Conservation (phyloP, 805 yeast genomes). For the Kuraishia borneana region DNA sequence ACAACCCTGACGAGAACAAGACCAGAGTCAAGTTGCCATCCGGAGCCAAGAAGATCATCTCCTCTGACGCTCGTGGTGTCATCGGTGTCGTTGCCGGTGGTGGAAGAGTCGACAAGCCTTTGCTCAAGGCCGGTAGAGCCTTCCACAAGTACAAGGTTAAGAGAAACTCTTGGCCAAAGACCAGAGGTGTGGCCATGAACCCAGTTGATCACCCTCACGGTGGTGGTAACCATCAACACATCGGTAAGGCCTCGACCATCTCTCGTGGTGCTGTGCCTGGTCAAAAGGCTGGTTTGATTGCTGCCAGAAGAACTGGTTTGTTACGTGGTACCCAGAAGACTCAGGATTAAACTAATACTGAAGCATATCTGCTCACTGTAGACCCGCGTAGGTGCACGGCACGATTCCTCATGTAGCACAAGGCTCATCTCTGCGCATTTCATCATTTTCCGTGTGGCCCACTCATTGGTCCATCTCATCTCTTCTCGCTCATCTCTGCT, state of each 20-base stretch:
- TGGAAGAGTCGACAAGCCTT: conserved; percentile 99
- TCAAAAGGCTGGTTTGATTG: conserved; percentile 99
- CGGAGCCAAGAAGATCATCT: conserved; percentile 95
- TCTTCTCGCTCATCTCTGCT: neutral
- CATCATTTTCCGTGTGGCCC: too few relatives aligned
- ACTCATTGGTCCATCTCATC: neutral
- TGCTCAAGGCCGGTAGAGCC: conserved; percentile 99
- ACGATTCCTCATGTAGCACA: too few relatives aligned
- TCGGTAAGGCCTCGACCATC: conserved; percentile 99
- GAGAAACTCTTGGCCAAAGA: conserved; percentile 99
- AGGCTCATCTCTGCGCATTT: too few relatives aligned
- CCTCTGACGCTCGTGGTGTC: conserved; percentile 98
- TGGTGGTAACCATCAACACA: conserved; percentile 99
- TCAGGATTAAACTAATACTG: conserved; percentile 13
- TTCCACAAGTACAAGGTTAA: conserved; percentile 99
- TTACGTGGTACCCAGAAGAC: conserved; percentile 95
- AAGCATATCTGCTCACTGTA: too few relatives aligned
- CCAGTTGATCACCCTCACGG: conserved; percentile 99
- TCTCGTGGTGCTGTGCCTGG: conserved; percentile 99
- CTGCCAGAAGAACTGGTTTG: conserved; percentile 99
- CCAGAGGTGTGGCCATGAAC: conserved; percentile 99
- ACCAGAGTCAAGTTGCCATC: conserved; percentile 99
- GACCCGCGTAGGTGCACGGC: too few relatives aligned
- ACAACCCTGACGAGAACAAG: conserved; percentile 98
- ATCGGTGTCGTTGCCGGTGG: conserved; percentile 99